Evolutionary conservation across 2,329 filamentous ascomycete genomes (phyloP), one percentile per base, ranked within the genome.

Genomic region (Ceratocystis alfenasii): DNA sequence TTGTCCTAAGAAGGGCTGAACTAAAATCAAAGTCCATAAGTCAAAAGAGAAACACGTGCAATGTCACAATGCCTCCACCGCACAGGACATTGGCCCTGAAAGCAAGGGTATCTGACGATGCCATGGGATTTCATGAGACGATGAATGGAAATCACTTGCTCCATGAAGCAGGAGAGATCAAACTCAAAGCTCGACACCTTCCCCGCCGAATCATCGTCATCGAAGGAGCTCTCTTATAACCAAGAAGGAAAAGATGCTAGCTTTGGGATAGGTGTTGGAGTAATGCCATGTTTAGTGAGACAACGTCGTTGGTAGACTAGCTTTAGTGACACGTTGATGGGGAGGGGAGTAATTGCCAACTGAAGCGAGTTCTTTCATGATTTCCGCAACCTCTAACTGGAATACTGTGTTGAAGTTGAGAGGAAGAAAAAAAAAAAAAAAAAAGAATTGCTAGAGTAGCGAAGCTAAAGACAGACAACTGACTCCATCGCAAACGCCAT

Each of bases 61-160:
- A 59, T 28, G 22, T 30, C 30, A 33, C 25, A 33, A 30, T 12
- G 10, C 25, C 53, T 30, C 30, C 30, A 28, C 8, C 7, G 25
- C 30, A 36, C 5, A 30, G 28, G 33, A n/a, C 15, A 59, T 12
- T 36, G 55, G 12, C 55, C 8, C 28, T 17, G n/a, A 59, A 36
- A 25, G 55, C 55, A 59, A 22, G 28, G 55, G 28, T 30, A 30
- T n/a, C 12, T 30, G 17, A 30, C 53, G 53, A 28, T 30, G 22
- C 25, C 53, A 59, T 33, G 4, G 53, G 5, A 59, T 30, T 36
- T 30, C 17, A 59, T 59, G 3, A 30, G 55, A 36, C 55, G 55
- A 59, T n/a, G n/a, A 17, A n/a, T 25, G 55, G 30, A 59, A 59
- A 59, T 59, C 55, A 59, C 33, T 59, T 59, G n/a, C 55, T 59